Evolutionary conservation across 768 basidiomycete species (phyloP).

Genomic region (Erythrobasidium yunnanense): DNA sequence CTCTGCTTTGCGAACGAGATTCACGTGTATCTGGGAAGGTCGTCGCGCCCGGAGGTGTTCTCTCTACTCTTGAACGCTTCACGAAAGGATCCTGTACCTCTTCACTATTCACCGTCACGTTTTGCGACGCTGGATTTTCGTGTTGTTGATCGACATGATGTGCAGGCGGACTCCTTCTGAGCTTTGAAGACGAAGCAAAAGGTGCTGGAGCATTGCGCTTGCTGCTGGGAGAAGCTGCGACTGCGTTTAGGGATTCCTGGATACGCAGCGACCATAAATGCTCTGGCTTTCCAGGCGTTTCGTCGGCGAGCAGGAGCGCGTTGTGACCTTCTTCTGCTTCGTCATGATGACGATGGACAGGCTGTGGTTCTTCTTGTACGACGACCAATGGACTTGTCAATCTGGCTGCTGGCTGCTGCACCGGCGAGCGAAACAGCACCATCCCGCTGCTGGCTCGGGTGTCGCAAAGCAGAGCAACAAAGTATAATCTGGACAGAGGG

Average conservation of each 20-base stretch:
- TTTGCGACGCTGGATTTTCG: no score
- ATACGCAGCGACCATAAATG: neutral
- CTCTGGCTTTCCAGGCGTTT: neutral
- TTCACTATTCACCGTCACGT: no score
- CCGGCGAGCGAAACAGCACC: slow-evolving; percentile 15
- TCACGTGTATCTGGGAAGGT: no score
- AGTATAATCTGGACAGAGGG: no score
- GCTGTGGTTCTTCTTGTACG: no score
- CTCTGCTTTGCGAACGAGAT: no score
- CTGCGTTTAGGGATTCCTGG: neutral
- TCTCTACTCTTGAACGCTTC: neutral
- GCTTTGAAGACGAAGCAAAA: neutral
- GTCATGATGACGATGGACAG: no score
- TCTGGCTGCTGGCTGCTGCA: neutral
- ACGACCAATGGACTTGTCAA: no score
- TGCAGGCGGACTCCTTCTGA: slow-evolving; percentile 6
- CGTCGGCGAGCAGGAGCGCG: no score
- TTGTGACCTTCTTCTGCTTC: no score
- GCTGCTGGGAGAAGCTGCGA: slow-evolving; percentile 12
- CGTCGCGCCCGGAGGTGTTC: no score
- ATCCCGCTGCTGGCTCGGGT: neutral
- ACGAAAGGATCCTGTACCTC: neutral
- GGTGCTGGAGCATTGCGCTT: slow-evolving; percentile 18
- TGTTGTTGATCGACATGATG: neutral
- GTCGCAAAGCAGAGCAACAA: neutral